Conservation (phyloP, 176 grass and related monocot genomes). For the Raddia guianensis region DNA sequence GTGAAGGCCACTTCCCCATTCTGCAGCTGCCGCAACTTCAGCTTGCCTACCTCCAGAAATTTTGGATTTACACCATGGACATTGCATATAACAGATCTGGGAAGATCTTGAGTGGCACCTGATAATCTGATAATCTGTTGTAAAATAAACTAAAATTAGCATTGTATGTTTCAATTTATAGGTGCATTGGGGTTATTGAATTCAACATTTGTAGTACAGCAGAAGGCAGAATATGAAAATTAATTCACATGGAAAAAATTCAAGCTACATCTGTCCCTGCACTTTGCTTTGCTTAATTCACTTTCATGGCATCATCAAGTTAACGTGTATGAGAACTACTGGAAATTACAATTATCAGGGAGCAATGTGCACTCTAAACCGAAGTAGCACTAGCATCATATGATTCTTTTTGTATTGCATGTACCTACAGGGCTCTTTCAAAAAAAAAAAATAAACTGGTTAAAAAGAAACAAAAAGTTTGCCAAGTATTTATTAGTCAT, state of each 20-base stretch:
- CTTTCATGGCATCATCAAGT: neutral
- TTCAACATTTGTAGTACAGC: neutral
- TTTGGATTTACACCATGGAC: slow-evolving; percentile 97
- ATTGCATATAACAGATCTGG: slow-evolving; percentile 88
- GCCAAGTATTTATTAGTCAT: neutral
- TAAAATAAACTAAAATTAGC: slow-evolving; percentile 2
- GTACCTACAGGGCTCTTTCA: neutral
- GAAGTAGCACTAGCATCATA: neutral
- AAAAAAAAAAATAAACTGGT: neutral
- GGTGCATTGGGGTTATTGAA: neutral
- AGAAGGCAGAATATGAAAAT: neutral
- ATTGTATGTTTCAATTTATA: neutral
- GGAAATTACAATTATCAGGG: neutral
- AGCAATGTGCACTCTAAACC: neutral
- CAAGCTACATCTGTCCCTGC: neutral
- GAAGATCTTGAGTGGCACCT: slow-evolving; percentile 84
- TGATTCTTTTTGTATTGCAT: neutral
- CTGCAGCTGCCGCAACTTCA: slow-evolving; percentile 72
- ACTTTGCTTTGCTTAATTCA: neutral
- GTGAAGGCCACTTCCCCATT: slow-evolving; percentile 75
- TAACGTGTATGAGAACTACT: neutral
- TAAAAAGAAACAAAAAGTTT: slow-evolving; percentile 1
- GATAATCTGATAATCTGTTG: slow-evolving; percentile 88
- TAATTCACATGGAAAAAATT: slow-evolving; percentile 17
- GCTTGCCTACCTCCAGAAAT: slow-evolving; percentile 88